Base-by-base conservation (phyloP, 2,329 filamentous ascomycete species). In the Rhynchosporium graminicola region DNA sequence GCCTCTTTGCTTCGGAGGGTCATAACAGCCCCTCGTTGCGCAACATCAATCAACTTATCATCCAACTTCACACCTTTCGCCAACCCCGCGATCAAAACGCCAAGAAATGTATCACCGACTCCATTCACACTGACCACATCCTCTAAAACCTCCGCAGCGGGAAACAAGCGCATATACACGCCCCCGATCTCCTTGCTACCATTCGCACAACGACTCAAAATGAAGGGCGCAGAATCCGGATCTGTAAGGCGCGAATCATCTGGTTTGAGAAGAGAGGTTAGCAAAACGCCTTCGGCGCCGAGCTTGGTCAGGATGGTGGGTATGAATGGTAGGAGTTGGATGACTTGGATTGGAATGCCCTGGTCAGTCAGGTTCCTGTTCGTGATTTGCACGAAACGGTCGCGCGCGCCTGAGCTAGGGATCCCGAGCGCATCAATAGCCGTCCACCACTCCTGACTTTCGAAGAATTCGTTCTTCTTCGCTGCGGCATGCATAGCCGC, bases 121-220 rank as follows among this genome's bases (percentile, higher is more conserved):
- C 94, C 95, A 74, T 98, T 98, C 9, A 98, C 94, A 52, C 92
- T 97, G 1, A 94, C 86, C 1, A 96, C 81, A 31, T 95, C 86
- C 26, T 83, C 77, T 0, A 97, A 81, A 15, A 46, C 45, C 73
- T 90, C 86, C 0, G 83, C 84, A 0, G 89, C 80, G 0, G 90
- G 85, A 51, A 71, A 78, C 0, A 88, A 74, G 5, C 86, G 77
- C 87, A 97, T 92, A 72, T 97, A 97, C 2, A 97, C 82, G 0
- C 93, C 94, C 0, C 92, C 87, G 0, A 88, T 79, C 7, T 79
- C 75, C 1, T 78, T 78, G 36, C 84, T 80, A 2, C 80, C 79
- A 12, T 80, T 80, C 1, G 77, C 73, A 40, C 82, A 83, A 28
- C 91, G 82, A 2, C 87, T 84, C 12, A 97, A 77, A 6, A 97